These are phyloP conservation scores for Trametes punicea DNA, from an alignment of 768 basidiomycete species.

Conservation along the genomic window DNA sequence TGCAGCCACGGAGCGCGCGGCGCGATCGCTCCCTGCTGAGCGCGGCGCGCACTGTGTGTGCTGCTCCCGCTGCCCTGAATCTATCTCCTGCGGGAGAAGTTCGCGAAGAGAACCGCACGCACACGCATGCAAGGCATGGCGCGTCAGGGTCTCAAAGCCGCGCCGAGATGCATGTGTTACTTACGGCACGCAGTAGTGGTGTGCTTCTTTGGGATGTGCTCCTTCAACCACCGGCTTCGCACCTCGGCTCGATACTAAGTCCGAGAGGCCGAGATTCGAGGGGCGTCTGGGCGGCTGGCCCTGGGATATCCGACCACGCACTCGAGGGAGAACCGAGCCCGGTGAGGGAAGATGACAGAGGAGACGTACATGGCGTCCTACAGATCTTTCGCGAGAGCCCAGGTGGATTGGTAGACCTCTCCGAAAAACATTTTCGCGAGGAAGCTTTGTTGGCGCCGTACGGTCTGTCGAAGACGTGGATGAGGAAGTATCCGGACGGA, in stretches of 20 bases:
- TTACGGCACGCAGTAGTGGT: background rate
- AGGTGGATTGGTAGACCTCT: no score
- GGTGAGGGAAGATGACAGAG: background rate
- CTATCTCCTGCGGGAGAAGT: background rate
- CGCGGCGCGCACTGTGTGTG: background rate
- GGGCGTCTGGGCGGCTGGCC: background rate
- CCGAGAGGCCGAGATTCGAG: background rate
- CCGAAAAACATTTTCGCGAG: no score
- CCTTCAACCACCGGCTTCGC: background rate
- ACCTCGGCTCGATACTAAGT: background rate
- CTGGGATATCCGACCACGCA: background rate
- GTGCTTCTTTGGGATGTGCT: background rate
- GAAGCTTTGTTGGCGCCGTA: no score
- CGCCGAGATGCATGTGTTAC: background rate
- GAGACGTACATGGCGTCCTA: no score
- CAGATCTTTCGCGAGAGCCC: no score
- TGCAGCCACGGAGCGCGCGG: background rate
- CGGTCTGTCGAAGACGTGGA: no score
- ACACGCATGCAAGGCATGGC: no score
- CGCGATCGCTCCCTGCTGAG: background rate
- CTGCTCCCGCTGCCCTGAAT: background rate
- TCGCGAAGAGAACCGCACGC: background rate
- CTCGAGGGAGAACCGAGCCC: background rate
- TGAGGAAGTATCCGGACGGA: background rate
- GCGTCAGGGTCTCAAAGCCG: background rate